These are phyloP conservation scores for Fusarium tricinctum DNA, from an alignment of 2,329 filamentous ascomycete genomes.

Conservation along the genomic window DNA sequence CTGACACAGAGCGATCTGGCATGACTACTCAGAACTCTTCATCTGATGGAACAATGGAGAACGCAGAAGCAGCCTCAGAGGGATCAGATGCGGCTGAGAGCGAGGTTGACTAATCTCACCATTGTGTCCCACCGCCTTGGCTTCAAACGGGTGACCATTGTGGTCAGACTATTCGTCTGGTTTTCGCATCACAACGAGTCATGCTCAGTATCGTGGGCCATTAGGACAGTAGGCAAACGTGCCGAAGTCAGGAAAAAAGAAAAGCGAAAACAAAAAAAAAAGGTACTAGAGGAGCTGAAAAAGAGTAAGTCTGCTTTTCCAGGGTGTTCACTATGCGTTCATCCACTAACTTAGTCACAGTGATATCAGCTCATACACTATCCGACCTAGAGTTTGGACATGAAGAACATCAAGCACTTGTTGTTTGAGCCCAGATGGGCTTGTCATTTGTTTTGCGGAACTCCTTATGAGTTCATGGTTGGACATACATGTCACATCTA, in stretches of 20 bases:
- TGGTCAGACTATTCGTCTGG: background rate
- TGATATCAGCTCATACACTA: constrained; percentile 5
- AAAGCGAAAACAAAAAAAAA: background rate
- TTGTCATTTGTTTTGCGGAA: constrained; percentile 16
- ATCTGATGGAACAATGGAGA: constrained; percentile 25
- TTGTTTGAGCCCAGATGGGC: constrained; percentile 9
- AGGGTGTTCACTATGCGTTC: background rate
- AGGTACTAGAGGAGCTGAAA: constrained; percentile 1
- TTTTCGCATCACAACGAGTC: background rate
- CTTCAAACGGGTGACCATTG: background rate
- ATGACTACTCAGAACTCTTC: constrained; percentile 43
- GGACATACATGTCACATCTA: constrained; percentile 22
- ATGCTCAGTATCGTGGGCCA: background rate
- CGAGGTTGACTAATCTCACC: constrained; percentile 14
- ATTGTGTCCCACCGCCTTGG: background rate
- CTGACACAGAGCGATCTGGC: constrained; percentile 20
- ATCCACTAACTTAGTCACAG: constrained; percentile 19
- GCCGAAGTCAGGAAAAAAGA: background rate
- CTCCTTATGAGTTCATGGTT: constrained; percentile 22
- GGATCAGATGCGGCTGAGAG: background rate
- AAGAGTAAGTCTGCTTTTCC: constrained; percentile 8
- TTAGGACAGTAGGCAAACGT: background rate
- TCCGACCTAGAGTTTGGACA: constrained; percentile 8
- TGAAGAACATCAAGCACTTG: constrained; percentile 3
- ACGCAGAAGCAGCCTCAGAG: constrained; percentile 18